Conservation (phyloP, 305 asterid species). For the Fraxinus greggii region DNA sequence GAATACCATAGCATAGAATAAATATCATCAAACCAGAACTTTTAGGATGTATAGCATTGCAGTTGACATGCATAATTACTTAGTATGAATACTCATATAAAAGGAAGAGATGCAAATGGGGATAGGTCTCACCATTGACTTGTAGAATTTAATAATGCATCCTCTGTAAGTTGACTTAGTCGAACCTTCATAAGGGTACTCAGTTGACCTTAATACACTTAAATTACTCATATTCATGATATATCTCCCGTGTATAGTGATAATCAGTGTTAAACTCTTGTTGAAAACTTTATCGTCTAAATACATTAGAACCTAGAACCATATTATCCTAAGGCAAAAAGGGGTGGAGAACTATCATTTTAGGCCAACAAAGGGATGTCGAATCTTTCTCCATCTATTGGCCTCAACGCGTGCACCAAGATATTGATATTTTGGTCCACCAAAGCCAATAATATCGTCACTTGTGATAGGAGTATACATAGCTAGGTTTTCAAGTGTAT, state of each 20-base stretch:
- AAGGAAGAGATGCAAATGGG: neutral
- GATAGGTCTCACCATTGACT: neutral
- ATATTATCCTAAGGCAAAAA: neutral
- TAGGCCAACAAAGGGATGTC: neutral
- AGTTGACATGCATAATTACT: neutral
- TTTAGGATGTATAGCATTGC: neutral
- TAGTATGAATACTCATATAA: neutral
- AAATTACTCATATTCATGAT: neutral
- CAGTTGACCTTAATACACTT: neutral
- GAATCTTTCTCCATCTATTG: neutral
- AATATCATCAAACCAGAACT: neutral
- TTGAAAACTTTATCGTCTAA: neutral
- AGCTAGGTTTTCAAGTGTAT: neutral
- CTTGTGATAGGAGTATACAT: neutral
- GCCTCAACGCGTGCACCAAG: neutral
- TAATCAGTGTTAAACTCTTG: neutral
- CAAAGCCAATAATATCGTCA: neutral
- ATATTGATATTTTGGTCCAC: neutral
- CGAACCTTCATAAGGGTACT: neutral
- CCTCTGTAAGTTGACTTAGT: neutral
- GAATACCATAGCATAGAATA: neutral
- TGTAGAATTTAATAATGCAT: neutral
- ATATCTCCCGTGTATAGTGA: neutral
- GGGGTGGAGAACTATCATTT: neutral
- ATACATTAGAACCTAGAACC: neutral